Evolutionary conservation across 192 early-diverging fungal species (phyloP).

Genomic region (Spizellomyces sp.): DNA sequence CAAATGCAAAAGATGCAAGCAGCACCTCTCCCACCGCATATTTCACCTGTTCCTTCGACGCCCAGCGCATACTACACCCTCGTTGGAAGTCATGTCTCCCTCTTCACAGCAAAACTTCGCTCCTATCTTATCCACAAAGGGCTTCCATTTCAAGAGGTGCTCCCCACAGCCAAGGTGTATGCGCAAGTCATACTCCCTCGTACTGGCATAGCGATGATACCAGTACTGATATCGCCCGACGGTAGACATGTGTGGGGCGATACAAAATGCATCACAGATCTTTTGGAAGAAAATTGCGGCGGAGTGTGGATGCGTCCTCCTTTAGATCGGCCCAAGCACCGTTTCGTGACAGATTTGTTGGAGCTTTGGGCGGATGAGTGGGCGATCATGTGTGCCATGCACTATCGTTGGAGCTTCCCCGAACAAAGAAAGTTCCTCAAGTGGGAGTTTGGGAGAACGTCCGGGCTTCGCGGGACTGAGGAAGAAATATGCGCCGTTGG

Average conservation of each 20-base stretch:
- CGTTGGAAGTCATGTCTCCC: background rate
- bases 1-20: too few species aligned
- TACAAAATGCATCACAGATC: background rate
- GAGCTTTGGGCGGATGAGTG: background rate
- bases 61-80: background rate
- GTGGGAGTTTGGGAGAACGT: background rate
- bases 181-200: background rate
- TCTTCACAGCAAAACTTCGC: background rate
- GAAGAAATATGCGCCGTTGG: background rate
- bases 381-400: background rate
- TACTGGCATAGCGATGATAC: background rate
- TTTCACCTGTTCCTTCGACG: background rate
- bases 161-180: background rate
- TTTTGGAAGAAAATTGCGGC: background rate
- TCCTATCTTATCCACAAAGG: background rate
- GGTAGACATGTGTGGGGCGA: background rate
- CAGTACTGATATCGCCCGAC: background rate
- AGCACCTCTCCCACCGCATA: background rate
- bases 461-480: background rate
- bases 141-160: background rate
- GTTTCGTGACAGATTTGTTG: slow-evolving; percentile 1
- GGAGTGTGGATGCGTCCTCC: background rate
- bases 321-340: background rate
- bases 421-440: background rate
- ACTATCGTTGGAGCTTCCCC: background rate